These are phyloP conservation scores for Sclerotinia nivalis DNA, from an alignment of 2,329 filamentous ascomycete species.

Conservation along the genomic window DNA sequence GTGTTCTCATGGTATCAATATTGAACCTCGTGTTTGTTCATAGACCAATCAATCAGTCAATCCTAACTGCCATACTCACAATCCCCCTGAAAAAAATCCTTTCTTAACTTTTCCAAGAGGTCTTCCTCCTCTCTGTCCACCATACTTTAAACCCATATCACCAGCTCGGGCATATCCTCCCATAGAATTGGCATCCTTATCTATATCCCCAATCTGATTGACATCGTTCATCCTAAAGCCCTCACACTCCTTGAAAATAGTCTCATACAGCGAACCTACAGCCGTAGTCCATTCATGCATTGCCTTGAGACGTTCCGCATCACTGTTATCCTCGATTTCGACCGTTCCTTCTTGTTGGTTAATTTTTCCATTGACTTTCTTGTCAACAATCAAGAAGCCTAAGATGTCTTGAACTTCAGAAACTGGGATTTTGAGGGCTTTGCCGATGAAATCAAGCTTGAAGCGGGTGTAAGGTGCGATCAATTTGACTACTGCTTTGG, in stretches of 20 bases:
- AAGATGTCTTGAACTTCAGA: constrained; percentile 92
- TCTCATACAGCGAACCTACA: constrained; percentile 66
- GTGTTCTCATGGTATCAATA: not conserved
- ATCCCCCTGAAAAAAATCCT: not conserved
- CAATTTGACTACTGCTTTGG: constrained; percentile 88
- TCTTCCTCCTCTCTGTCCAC: constrained; percentile 7
- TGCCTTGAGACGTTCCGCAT: constrained; percentile 72
- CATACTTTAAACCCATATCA: not conserved
- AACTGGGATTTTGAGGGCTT: constrained; percentile 81
- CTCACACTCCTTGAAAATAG: constrained; percentile 76
- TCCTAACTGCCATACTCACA: not conserved
- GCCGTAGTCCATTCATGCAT: constrained; percentile 72
- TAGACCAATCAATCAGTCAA: not conserved
- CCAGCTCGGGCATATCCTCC: not conserved
- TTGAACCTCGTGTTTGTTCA: not conserved
- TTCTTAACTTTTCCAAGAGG: not conserved
- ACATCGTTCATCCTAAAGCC: constrained; percentile 53
- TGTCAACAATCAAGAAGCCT: constrained; percentile 90
- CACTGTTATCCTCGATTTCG: constrained; percentile 72
- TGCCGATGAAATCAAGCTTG: constrained; percentile 82
- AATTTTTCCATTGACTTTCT: constrained; percentile 82
- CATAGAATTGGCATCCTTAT: not conserved
- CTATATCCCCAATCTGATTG: constrained; percentile 25
- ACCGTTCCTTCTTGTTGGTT: constrained; percentile 85
- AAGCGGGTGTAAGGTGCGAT: constrained; percentile 95